Percentiles rank a stretch among this genome's conserved stretches.
Conservation (phyloP, 2,329 filamentous ascomycete genomes). For the Cladophialophora immunda region DNA sequence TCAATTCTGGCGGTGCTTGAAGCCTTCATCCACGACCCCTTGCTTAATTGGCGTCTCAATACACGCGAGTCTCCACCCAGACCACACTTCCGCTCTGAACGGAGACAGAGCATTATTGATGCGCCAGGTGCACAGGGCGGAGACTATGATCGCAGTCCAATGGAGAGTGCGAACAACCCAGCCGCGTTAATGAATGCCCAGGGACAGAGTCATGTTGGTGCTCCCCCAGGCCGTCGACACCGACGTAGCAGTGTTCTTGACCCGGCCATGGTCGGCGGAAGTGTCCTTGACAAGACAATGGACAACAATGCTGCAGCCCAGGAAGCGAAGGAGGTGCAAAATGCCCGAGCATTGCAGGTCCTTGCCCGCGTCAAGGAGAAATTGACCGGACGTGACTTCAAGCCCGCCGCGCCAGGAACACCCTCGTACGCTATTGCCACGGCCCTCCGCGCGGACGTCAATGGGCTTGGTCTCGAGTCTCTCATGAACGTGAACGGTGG, state of each 20-base stretch:
- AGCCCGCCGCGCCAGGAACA: constrained; percentile 59
- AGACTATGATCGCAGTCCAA: constrained; percentile 40
- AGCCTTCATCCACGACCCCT: constrained; percentile 99
- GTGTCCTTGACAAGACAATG: constrained; percentile 54
- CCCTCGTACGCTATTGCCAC: constrained; percentile 46
- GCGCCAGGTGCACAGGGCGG: constrained; percentile 42
- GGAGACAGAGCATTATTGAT: constrained; percentile 67
- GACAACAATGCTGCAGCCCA: constrained; percentile 42
- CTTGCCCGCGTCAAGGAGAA: constrained; percentile 93
- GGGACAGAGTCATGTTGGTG: constrained; percentile 45
- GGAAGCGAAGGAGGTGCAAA: constrained; percentile 78
- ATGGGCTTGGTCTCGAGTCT: constrained; percentile 31
- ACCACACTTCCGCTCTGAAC: constrained; percentile 68
- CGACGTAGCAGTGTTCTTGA: constrained; percentile 77
- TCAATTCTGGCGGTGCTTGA: constrained; percentile 98
- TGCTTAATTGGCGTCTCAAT: constrained; percentile 92
- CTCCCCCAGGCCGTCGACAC: constrained; percentile 53
- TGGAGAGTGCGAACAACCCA: constrained; percentile 46
- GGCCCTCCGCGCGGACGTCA: constrained; percentile 29
- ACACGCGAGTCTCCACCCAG: constrained; percentile 68
- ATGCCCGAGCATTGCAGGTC: constrained; percentile 90
- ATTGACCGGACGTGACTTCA: constrained; percentile 92
- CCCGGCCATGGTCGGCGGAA: constrained; percentile 45
- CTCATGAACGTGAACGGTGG: constrained; percentile 33
- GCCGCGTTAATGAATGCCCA: constrained; percentile 63